These are phyloP conservation scores for Didymella sp. DNA, from an alignment of 2,329 filamentous ascomycete species.

Conservation along the genomic window DNA sequence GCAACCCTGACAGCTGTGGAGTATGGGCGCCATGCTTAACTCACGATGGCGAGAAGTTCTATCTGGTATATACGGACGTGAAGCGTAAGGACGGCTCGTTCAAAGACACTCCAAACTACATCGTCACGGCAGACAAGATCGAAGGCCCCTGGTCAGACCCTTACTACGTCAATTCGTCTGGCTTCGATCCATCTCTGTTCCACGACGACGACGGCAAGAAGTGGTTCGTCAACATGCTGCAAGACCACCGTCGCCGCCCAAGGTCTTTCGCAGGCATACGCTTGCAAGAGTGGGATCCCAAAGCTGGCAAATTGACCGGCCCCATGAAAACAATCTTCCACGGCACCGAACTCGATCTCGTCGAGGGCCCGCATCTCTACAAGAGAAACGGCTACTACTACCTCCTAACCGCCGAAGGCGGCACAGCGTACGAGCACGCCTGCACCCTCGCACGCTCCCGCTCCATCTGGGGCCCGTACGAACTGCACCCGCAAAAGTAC, in stretches of 20 bases:
- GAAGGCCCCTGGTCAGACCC: constrained; percentile 69
- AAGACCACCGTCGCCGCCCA: constrained; percentile 45
- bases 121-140: constrained; percentile 60
- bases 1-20: constrained; percentile 60
- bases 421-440: constrained; percentile 51
- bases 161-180: constrained; percentile 65
- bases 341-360: constrained; percentile 60
- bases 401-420: constrained; percentile 48
- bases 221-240: constrained; percentile 50
- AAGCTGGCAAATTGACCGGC: constrained; percentile 60
- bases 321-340: constrained; percentile 61
- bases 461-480: constrained; percentile 53
- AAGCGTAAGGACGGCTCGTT: constrained; percentile 72
- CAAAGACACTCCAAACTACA: constrained; percentile 70
- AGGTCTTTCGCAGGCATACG: constrained; percentile 63
- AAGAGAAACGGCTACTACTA: constrained; percentile 48
- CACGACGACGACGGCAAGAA: constrained; percentile 48
- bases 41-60: constrained; percentile 67
- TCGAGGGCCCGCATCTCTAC: constrained; percentile 49
- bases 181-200: constrained; percentile 63
- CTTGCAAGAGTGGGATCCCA: constrained; percentile 64
- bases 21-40: constrained; percentile 71
- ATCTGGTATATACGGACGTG: constrained; percentile 70
- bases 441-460: constrained; percentile 50
- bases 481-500: constrained; percentile 50